A percentile compares a stretch with the other conserved stretches of the same genome.
phyloP scores from a whole-genome alignment of 768 basidiomycete genomes.

The Rhodotorula taiwanensis region DNA sequence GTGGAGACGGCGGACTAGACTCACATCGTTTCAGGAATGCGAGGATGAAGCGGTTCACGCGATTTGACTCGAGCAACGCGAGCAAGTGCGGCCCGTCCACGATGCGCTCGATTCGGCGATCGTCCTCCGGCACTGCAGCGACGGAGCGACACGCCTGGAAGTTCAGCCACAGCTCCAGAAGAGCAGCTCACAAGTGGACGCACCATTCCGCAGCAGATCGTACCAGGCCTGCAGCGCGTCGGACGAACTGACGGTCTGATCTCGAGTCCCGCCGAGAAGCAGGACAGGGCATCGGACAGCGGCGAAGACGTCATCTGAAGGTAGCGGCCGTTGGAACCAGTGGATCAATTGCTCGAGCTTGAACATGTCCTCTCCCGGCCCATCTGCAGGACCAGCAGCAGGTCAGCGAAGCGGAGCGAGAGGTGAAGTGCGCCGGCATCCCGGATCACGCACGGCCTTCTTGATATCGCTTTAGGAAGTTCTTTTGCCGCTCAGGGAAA shows the following conservation, averaged over 20 bases:
- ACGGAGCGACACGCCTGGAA: too few species aligned
- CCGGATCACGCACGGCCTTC: neutral
- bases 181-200: neutral
- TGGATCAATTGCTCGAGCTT: conserved; percentile 2
- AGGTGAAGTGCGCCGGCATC: too few species aligned
- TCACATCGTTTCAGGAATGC: conserved; percentile 16
- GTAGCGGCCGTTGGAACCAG: conserved; percentile 18
- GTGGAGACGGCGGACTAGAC: neutral
- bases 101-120: conserved; percentile 13
- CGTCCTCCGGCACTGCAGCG: neutral
- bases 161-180: fast-evolving
- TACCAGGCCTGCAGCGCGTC: conserved; percentile 18
- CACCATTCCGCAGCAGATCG: conserved; percentile 10
- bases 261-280: conserved; percentile 12
- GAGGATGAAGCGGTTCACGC: conserved; percentile 18
- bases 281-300: conserved; percentile 6
- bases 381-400: neutral
- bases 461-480: conserved; percentile 15
- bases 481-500: neutral
- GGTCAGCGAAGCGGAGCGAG: too few species aligned
- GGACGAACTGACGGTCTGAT: conserved; percentile 8
- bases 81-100: conserved; percentile 11
- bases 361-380: neutral
- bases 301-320: conserved; percentile 6
- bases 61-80: conserved; percentile 10